Evolutionary conservation across 2,329 filamentous ascomycete species (phyloP), one percentile per base, ranked within the genome.

Genomic region (Cercospora sp.): DNA sequence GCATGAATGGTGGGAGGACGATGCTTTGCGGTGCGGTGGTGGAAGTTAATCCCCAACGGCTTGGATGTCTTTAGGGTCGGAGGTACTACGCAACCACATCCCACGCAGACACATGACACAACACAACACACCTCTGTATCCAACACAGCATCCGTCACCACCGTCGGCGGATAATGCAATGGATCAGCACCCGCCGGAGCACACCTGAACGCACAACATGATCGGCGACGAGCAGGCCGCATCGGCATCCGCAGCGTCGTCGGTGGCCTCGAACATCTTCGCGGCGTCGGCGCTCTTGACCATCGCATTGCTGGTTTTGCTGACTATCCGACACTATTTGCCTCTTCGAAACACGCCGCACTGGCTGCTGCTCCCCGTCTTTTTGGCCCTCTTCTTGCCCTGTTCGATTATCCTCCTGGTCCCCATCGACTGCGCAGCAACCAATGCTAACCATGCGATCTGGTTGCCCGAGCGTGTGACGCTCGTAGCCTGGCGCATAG

Each of bases 331-430:
- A 76, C 89, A 93, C 82, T 99, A 94, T 81, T 87, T 99, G 9
- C 94, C 94, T 2, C 85, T 99, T 37, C 93, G 95, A 73, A 89
- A 90, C 6, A 98, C 95, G 0, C 94, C 95, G 0, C 92, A 90
- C 68, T 97, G 96, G 80, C 89, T 98, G 61, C 86, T 93, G 61
- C 86, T 97, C 1, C 94, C 95, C 40, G 93, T 99, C 70, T 99
- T 99, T 82, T 91, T 99, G 73, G 93, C 94, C n/a, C 86, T 99
- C 74, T 94, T 92, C 77, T 88, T 99, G 5, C 96, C 95, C 10
- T 92, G 93, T 58, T 94, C 91, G 79, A 94, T 97, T 76, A 88
- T 98, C 26, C 85, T 99, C 26, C 87, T 99, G 24, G 93, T 99
- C 6, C 95, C 95, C 5, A 96, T 99, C 79, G 95, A 99, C 80